Percentiles rank a stretch among this genome's conserved stretches.
phyloP scores from a whole-genome alignment of 331 rosid genomes.

The Pyracantha coccinea region DNA sequence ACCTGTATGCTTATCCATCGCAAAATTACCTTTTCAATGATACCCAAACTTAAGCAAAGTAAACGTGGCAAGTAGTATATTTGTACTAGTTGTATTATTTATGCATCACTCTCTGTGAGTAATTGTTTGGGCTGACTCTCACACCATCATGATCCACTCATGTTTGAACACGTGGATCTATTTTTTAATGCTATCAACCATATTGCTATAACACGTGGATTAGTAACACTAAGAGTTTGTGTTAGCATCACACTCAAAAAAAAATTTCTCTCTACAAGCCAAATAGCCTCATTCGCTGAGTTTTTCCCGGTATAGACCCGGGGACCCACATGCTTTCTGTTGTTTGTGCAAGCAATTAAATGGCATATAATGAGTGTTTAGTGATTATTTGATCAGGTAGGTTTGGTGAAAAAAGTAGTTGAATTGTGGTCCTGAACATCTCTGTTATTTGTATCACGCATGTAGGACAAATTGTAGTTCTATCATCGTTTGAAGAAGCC shows the following conservation, averaged over 20 bases:
- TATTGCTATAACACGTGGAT: not conserved
- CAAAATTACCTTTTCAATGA: not conserved
- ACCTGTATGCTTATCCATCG: not conserved
- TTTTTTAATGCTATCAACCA: not conserved
- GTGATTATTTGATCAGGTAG: conserved; percentile 19
- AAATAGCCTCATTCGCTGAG: not conserved
- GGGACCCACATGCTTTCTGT: conserved; percentile 12
- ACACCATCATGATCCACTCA: not conserved
- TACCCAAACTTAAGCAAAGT: not conserved
- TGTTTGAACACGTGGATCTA: not conserved
- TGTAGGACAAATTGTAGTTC: conserved; percentile 29
- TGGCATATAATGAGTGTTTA: conserved; percentile 10
- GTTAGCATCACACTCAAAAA: not conserved
- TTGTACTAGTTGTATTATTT: not conserved
- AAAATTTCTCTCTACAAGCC: not conserved
- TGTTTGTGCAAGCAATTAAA: conserved; percentile 7
- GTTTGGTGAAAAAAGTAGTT: conserved; percentile 28
- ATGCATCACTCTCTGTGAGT: conserved; percentile 9
- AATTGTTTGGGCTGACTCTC: not conserved
- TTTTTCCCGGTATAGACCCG: not conserved
- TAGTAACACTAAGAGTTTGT: not conserved
- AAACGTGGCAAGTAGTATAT: not conserved
- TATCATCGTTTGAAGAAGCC: conserved; percentile 1
- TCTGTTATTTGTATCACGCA: conserved; percentile 21
- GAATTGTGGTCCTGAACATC: conserved; percentile 27